These are phyloP conservation scores for Postia placenta DNA, from an alignment of 768 basidiomycete species.

Conservation along the genomic window DNA sequence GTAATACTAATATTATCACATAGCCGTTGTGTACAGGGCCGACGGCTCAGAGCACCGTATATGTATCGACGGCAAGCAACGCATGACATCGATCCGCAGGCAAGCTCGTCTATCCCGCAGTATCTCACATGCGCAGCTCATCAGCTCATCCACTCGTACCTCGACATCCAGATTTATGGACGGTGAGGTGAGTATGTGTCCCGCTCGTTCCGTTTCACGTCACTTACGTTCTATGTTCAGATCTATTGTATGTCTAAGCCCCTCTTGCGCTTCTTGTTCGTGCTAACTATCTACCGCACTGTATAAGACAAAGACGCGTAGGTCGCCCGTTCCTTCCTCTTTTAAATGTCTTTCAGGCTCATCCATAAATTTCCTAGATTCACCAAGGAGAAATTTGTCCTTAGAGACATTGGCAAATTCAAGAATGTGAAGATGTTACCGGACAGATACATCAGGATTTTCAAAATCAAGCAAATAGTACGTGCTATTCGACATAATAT, in stretches of 20 bases:
- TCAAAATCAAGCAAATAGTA: constrained; percentile 64
- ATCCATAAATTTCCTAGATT: constrained; percentile 22
- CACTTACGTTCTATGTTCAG: too few species aligned
- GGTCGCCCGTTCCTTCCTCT: constrained; percentile 15
- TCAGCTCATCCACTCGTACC: too few species aligned
- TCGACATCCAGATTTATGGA: constrained; percentile 51
- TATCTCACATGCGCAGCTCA: too few species aligned
- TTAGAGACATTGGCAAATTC: constrained; percentile 26
- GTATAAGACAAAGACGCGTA: constrained; percentile 43
- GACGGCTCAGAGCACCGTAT: constrained; percentile 64
- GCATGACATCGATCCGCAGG: constrained; percentile 69
- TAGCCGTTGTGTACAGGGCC: constrained; percentile 43
- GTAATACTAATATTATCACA: background rate
- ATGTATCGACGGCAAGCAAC: constrained; percentile 79
- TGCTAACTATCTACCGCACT: too few species aligned
- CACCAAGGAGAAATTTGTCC: constrained; percentile 50
- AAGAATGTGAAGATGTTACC: constrained; percentile 37
- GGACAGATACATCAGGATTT: constrained; percentile 48
- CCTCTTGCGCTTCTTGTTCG: background rate
- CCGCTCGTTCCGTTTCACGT: too few species aligned
- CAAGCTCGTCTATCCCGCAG: too few species aligned
- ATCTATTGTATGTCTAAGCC: constrained; percentile 45
- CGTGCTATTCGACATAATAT: background rate
- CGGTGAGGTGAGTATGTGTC: constrained; percentile 30
- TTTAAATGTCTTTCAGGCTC: background rate